A percentile compares a stretch with the other conserved stretches of the same genome.
Conservation (phyloP, 1,139 yeast species). For the Sugiyamaella neomexicana region DNA sequence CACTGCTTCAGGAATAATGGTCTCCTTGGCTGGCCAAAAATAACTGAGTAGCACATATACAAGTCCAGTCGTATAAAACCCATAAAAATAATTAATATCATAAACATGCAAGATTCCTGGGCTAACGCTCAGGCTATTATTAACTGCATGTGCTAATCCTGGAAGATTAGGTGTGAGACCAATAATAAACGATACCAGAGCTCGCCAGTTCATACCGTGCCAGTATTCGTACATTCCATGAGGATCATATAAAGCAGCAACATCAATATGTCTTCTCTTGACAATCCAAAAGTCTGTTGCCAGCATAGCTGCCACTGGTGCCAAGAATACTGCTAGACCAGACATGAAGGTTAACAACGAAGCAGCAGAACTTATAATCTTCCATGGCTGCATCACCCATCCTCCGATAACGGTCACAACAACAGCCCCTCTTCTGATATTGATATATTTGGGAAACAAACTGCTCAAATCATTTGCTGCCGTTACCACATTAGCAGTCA, state of each 20-base stretch:
- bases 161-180: constrained; percentile 50
- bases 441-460: constrained; percentile 50
- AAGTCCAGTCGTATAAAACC: constrained; percentile 33
- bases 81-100: constrained; percentile 42
- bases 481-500: constrained; percentile 53
- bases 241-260: constrained; percentile 42
- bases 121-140: constrained; percentile 38
- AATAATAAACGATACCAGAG: constrained; percentile 44
- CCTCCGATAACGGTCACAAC: constrained; percentile 48
- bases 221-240: constrained; percentile 45
- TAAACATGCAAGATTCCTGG: constrained; percentile 37
- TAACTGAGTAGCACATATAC: constrained; percentile 30
- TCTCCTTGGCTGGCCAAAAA: constrained; percentile 18
- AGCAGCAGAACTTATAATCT: constrained; percentile 47
- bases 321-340: constrained; percentile 45
- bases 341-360: constrained; percentile 40
- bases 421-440: constrained; percentile 52
- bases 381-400: constrained; percentile 52
- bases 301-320: constrained; percentile 49
- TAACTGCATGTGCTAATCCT: constrained; percentile 43
- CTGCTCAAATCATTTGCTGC: constrained; percentile 57
- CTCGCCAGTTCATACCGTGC: constrained; percentile 48
- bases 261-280: constrained; percentile 38
- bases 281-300: constrained; percentile 47
- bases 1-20: constrained; percentile 17